Evolutionary conservation across 2,329 filamentous ascomycete genomes (phyloP), one percentile per base, ranked within the genome.

Genomic region (Neospermospora avenae): DNA sequence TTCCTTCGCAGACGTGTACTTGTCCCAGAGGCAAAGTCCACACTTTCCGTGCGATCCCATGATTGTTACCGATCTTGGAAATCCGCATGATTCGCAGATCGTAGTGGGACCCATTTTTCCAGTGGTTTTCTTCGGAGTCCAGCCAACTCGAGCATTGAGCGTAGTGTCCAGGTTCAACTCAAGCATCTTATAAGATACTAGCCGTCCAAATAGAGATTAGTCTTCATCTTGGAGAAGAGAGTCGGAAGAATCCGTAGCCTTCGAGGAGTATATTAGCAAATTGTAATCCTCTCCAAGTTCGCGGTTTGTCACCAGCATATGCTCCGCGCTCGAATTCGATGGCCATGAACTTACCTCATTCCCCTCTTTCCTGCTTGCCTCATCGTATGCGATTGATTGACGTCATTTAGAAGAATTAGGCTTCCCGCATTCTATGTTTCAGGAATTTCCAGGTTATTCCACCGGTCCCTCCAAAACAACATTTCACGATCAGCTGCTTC

Each of bases 371-470:
- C 55, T 7, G n/a, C n/a, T n/a, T 42, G 31, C 24, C 48, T 44
- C 25, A 58, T 61, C 6, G 44, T 61, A 35, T 63, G 63, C 28
- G 61, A 57, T 37, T 34, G n/a, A 53, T 67, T 61, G 20, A 63
- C 65, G 58, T 62, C 59, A 10, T 65, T 28, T 11, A 67, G 24
- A 13, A 67, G 46, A 13, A 57, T 57, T 25, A 67, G 35, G 34
- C 63, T 63, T 48, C 54, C 56, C 3, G 60, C 52, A 34, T 67
- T 67, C 63, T 61, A 67, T 25, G 55, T 67, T 31, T 67, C 63
- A 39, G 63, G 63, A 42, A 61, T 39, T n/a, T 67, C 59, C 5
- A 63, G 18, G 42, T 63, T 53, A 51, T 65, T 63, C 65, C 65
- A 67, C 4, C 56, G 41, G 13, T 55, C 56, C 25, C 49, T 54